phyloP scores from a whole-genome alignment of 2,329 filamentous ascomycete species.

The Diaporthe caulivora region DNA sequence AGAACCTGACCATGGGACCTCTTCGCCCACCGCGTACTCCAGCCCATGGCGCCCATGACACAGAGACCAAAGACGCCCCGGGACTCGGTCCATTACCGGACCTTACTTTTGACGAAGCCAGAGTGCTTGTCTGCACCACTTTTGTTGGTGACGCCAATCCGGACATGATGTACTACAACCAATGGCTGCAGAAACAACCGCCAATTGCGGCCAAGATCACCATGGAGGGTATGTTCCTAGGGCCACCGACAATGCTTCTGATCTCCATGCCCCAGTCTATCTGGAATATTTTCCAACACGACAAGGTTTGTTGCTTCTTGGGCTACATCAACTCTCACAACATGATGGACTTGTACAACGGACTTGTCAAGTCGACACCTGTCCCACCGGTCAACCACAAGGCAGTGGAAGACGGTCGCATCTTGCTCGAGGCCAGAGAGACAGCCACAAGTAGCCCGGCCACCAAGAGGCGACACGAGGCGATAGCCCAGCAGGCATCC shows the following conservation, averaged over 20 bases:
- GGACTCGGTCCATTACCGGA: constrained; percentile 63
- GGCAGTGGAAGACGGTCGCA: constrained; percentile 66
- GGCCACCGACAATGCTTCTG: constrained; percentile 74
- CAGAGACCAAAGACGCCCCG: constrained; percentile 43
- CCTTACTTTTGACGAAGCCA: constrained; percentile 71
- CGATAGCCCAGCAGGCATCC: constrained; percentile 40
- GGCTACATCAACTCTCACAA: constrained; percentile 77
- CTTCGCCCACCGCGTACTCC: constrained; percentile 48
- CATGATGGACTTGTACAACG: constrained; percentile 74
- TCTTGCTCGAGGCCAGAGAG: constrained; percentile 66
- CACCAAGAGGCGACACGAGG: constrained; percentile 39
- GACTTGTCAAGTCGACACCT: constrained; percentile 63
- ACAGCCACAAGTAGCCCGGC: constrained; percentile 54
- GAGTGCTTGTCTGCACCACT: constrained; percentile 75
- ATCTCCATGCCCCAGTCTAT: constrained; percentile 75
- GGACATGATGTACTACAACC: constrained; percentile 75
- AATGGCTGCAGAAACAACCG: constrained; percentile 73
- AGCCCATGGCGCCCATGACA: constrained; percentile 29
- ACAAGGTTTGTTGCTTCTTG: constrained; percentile 75
- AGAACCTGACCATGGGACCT: constrained; percentile 66
- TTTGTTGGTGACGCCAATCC: constrained; percentile 75
- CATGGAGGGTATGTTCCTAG: constrained; percentile 77
- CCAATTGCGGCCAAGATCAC: constrained; percentile 68
- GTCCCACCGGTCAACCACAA: constrained; percentile 42
- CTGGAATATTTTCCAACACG: constrained; percentile 74